Evolutionary conservation across 1,139 yeast genomes (phyloP).

Genomic region (Suhomyces coccinellae): DNA sequence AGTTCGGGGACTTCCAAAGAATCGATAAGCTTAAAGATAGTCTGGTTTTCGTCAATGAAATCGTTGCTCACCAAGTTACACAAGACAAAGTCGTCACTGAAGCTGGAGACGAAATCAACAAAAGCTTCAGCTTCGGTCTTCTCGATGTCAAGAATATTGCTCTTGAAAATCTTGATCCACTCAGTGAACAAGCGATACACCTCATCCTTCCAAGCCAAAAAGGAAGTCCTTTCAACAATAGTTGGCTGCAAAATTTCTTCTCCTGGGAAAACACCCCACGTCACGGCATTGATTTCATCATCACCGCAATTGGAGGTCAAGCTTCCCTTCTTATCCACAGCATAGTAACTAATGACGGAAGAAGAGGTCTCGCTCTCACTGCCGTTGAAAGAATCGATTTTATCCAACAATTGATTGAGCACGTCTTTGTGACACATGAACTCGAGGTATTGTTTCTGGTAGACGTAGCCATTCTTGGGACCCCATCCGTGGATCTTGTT

Average conservation of each 20-base stretch:
- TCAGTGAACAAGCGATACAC: conserved; percentile 80
- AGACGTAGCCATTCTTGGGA: conserved; percentile 88
- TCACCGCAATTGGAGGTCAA: conserved; percentile 66
- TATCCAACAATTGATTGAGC: conserved; percentile 39
- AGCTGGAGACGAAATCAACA: conserved; percentile 43
- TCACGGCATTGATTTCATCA: conserved; percentile 88
- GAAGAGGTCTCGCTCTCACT: conserved; percentile 42
- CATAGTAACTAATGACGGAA: conserved; percentile 68
- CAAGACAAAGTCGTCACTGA: conserved; percentile 65
- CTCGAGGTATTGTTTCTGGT: conserved; percentile 92
- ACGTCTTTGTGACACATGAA: conserved; percentile 67
- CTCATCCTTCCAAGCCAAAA: conserved; percentile 96
- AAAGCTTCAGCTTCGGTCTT: conserved; percentile 29
- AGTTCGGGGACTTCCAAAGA: conserved; percentile 26
- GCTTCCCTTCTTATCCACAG: conserved; percentile 65
- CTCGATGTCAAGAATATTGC: conserved; percentile 41
- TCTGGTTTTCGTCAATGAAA: conserved; percentile 52
- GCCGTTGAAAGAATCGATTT: conserved; percentile 38
- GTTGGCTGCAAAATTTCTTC: conserved; percentile 90
- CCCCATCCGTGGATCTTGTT: conserved; percentile 93
- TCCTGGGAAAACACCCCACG: conserved; percentile 97
- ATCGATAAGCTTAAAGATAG: conserved; percentile 45
- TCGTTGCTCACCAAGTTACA: conserved; percentile 93
- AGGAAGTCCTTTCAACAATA: conserved; percentile 84
- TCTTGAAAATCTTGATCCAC: conserved; percentile 63